phyloP scores from a whole-genome alignment of 202 grass and related monocot species.

The Zizania palustris region DNA sequence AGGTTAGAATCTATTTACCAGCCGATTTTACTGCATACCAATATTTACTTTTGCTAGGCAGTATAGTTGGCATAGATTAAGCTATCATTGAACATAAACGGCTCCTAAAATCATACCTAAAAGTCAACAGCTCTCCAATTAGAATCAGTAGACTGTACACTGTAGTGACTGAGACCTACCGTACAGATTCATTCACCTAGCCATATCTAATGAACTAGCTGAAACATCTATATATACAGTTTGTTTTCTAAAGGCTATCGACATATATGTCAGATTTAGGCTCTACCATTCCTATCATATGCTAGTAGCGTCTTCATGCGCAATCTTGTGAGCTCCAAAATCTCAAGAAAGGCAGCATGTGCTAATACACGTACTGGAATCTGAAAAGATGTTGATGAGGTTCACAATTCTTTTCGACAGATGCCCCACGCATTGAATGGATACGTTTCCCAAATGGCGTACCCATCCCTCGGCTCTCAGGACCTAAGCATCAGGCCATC shows the following conservation, averaged over 20 bases:
- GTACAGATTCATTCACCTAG: not conserved
- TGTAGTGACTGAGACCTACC: not conserved
- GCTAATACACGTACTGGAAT: not conserved
- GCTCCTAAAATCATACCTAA: conserved; percentile 1
- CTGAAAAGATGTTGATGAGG: conserved; percentile 1
- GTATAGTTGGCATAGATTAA: not conserved
- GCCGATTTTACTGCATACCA: not conserved
- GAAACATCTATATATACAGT: not conserved
- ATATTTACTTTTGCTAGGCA: not conserved
- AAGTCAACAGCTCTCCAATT: not conserved
- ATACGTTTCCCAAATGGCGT: conserved; percentile 59
- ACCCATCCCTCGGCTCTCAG: conserved; percentile 52
- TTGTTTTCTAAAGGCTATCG: not conserved
- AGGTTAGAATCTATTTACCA: conserved; percentile 43
- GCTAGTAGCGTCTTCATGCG: not conserved
- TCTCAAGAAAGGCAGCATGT: not conserved
- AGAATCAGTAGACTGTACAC: not conserved
- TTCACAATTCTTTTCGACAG: conserved; percentile 29
- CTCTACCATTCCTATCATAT: not conserved
- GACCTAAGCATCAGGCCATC: conserved; percentile 60
- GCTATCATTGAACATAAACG: conserved; percentile 1
- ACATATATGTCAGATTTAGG: not conserved
- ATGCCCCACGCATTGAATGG: conserved; percentile 66
- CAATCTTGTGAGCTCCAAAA: not conserved
- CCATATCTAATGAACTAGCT: not conserved